Conservation (phyloP, 805 yeast genomes). For the Kodamaea leandrae region DNA sequence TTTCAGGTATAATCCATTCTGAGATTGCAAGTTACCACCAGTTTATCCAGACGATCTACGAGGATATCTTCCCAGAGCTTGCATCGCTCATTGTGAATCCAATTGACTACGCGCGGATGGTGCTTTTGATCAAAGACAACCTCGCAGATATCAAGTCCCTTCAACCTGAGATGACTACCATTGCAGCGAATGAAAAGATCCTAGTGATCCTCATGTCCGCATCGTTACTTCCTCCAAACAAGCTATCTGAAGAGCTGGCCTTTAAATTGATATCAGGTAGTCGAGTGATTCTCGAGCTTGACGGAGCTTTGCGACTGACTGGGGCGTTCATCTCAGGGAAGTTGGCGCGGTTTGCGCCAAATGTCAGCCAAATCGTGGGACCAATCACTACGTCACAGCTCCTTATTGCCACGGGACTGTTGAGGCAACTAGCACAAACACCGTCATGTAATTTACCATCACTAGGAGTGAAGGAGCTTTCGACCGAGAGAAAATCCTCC, state of each 20-base stretch:
- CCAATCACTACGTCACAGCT: conserved; percentile 71
- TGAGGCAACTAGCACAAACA: conserved; percentile 58
- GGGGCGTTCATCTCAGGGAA: conserved; percentile 55
- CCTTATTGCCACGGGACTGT: conserved; percentile 65
- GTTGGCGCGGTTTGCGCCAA: conserved; percentile 70
- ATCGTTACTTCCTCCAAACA: conserved; percentile 20
- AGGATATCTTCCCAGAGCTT: conserved; percentile 67
- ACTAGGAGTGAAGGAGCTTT: conserved; percentile 54
- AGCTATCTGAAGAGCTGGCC: conserved; percentile 29
- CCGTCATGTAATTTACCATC: conserved; percentile 87
- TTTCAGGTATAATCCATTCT: conserved; percentile 50
- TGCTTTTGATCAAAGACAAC: conserved; percentile 51
- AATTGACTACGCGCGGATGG: conserved; percentile 55
- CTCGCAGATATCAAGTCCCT: conserved; percentile 27
- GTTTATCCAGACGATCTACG: conserved; percentile 52
- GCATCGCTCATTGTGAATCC: conserved; percentile 61
- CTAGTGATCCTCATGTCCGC: conserved; percentile 76
- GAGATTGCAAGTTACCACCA: conserved; percentile 53
- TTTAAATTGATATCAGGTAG: conserved; percentile 44
- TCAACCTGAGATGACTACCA: conserved; percentile 36
- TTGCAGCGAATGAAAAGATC: conserved; percentile 61
- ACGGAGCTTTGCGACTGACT: conserved; percentile 42
- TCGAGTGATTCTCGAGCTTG: conserved; percentile 45
- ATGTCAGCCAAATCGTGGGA: conserved; percentile 70
- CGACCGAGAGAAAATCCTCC: conserved; percentile 27